phyloP scores from a whole-genome alignment of 352 stramenopile genomes.

The Phytopythium montanum region DNA sequence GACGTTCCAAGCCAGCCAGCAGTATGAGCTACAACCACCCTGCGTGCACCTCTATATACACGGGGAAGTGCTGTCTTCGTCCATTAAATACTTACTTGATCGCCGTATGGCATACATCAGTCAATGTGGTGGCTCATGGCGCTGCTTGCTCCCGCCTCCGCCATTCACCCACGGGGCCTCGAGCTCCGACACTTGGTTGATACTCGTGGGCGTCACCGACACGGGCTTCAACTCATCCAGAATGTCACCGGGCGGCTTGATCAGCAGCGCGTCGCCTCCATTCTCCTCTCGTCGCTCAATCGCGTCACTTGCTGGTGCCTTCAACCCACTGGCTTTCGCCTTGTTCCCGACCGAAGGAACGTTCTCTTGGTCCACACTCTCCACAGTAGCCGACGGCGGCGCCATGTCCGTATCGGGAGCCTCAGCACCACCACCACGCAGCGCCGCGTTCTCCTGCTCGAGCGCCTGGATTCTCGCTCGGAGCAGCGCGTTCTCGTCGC shows the following conservation, averaged over 20 bases:
- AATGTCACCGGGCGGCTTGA: not conserved
- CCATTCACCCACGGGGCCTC: not conserved
- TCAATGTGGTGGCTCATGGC: not conserved
- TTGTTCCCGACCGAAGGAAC: not conserved
- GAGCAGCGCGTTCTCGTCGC: slow-evolving; percentile 37
- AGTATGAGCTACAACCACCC: not conserved
- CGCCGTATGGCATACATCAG: not conserved
- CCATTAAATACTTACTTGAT: not conserved
- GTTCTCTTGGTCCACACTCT: slow-evolving; percentile 1
- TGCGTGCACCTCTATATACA: not conserved
- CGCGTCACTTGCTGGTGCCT: too few relatives aligned
- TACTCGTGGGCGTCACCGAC: not conserved
- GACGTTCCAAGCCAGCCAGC: not conserved
- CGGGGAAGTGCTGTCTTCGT: not conserved
- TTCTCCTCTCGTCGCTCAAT: not conserved
- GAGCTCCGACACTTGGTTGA: not conserved
- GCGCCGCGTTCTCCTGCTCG: slow-evolving; percentile 19
- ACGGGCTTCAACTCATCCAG: not conserved
- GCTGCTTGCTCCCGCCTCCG: not conserved
- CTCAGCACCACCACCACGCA: slow-evolving; percentile 8
- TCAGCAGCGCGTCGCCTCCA: not conserved
- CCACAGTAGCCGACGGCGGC: slow-evolving; percentile 2
- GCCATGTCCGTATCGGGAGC: slow-evolving; percentile 13
- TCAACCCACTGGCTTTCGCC: too few relatives aligned
- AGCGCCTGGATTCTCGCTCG: slow-evolving; percentile 19